phyloP scores from a whole-genome alignment of 495 filamentous ascomycete species.

The Neurospora intermedia region DNA sequence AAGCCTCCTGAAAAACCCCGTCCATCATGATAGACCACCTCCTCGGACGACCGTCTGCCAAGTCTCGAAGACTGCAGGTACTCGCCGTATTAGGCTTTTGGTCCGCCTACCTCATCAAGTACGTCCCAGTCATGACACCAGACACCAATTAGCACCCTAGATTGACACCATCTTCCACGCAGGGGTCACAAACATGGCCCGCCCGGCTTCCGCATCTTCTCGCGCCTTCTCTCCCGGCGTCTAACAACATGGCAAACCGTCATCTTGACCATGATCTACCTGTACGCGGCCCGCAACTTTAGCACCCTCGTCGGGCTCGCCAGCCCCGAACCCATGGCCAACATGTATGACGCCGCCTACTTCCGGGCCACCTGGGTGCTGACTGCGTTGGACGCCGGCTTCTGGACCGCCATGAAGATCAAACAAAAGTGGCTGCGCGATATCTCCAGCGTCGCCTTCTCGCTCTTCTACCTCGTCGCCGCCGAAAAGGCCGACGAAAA shows the following conservation, averaged over 20 bases:
- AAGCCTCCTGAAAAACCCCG: neutral
- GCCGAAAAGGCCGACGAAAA: constrained; percentile 96
- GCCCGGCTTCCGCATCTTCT: constrained; percentile 60
- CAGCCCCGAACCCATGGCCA: constrained; percentile 84
- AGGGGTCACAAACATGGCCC: constrained; percentile 87
- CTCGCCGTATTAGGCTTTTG: constrained; percentile 84
- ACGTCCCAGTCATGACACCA: constrained; percentile 11
- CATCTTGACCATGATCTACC: constrained; percentile 77
- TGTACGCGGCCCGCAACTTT: constrained; percentile 87
- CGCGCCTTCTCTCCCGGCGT: constrained; percentile 48
- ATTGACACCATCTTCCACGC: neutral
- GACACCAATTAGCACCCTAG: neutral
- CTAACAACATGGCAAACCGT: constrained; percentile 85
- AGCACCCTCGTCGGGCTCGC: constrained; percentile 85
- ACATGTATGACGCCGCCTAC: constrained; percentile 89
- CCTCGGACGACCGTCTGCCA: constrained; percentile 77
- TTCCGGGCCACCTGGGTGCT: constrained; percentile 97
- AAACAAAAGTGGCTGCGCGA: constrained; percentile 73
- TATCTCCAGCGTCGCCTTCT: constrained; percentile 70
- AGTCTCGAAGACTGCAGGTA: constrained; percentile 88
- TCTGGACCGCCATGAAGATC: constrained; percentile 97
- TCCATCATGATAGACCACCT: constrained; percentile 64
- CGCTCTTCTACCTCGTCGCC: constrained; percentile 79
- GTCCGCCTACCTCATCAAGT: constrained; percentile 74
- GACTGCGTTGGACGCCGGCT: constrained; percentile 89